Base-by-base conservation (phyloP, 768 basidiomycete species). In the Boletales sp. region DNA sequence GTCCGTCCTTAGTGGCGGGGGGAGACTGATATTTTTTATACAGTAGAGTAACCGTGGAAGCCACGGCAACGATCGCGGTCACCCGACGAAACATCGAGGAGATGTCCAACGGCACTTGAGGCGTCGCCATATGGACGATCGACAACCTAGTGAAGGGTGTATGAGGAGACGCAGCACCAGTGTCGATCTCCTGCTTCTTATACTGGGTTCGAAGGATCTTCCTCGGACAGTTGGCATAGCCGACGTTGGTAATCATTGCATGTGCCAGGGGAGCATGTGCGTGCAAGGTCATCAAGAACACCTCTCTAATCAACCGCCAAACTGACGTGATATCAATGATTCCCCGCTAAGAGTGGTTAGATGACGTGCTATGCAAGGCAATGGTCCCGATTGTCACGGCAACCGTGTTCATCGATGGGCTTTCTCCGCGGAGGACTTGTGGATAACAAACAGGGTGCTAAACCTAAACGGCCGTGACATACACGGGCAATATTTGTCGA, bases 21-120 rank as follows among this genome's bases (percentile, higher is more conserved):
- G 38, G 33, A 18, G 33, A 33, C 40, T 48, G 47, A 34, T 41
- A 41, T 25, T 46, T 52, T 17, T 36, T 53, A 17, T 35, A 50
- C 14, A 57, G 12, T 5, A 36, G 19, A n/a, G 15, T 12, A 15
- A 48, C 4, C 35, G 30, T 39, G 17, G 19, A 41, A 17, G 46
- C 37, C 4, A 43, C 36, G 0, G 21, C 43, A 34, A 17, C 47
- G n/a, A 41, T 25, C 17, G 19, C 42, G 12, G 49, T 21, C 8
- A 38, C 43, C 19, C 21, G 40, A 19, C 25, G 21, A 32, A 48
- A 35, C 12, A 25, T n/a, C 38, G 25, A 15, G 19, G 31, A 31
- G 8, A 48, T 33, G n/a, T 48, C 33, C 40, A 28, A 11, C 8
- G 47, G 11, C 34, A 48, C 35, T 21, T 35, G 37, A 15, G 32